Conservation (phyloP, 108 stramenopile genomes). For the Tribonema minus region DNA sequence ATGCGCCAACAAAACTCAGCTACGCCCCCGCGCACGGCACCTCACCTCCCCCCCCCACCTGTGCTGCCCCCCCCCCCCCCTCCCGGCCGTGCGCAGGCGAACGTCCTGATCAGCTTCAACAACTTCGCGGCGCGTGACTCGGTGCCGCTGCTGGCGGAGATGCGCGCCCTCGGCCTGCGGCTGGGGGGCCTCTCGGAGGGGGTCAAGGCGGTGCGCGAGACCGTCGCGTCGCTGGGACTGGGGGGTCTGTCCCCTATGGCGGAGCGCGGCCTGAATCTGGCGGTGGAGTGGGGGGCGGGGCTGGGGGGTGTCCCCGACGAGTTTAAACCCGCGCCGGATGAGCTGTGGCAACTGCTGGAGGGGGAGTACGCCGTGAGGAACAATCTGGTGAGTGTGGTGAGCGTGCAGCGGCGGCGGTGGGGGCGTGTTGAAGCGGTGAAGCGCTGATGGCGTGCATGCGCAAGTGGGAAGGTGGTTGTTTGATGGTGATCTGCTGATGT, state of each 20-base stretch:
- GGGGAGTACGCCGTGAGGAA: slow-evolving; percentile 18
- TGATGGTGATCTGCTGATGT: too few species aligned
- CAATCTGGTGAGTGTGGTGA: too few species aligned
- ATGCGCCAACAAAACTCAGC: too few species aligned
- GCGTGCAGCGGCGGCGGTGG: too few species aligned
- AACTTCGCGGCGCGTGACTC: slow-evolving; percentile 29
- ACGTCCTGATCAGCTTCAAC: slow-evolving; percentile 36
- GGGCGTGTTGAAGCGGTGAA: too few species aligned
- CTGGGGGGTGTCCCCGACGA: slow-evolving; percentile 16
- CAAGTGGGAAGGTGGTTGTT: too few species aligned
- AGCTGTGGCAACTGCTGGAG: not conserved
- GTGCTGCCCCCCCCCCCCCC: not conserved
- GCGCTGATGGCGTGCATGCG: too few species aligned
- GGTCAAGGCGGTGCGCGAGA: too few species aligned
- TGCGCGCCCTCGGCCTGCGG: slow-evolving; percentile 15
- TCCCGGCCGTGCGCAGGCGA: not conserved
- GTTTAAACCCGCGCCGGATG: slow-evolving; percentile 28
- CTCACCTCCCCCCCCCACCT: not conserved
- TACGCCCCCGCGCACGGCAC: too few species aligned
- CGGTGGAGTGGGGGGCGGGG: slow-evolving; percentile 10
- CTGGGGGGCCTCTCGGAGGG: too few species aligned
- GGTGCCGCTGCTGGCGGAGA: slow-evolving; percentile 30
- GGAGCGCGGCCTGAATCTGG: not conserved
- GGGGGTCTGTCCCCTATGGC: not conserved
- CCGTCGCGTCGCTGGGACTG: not conserved